phyloP scores from a whole-genome alignment of 495 filamentous ascomycete genomes.

The Aspergillus olivimuriae region DNA sequence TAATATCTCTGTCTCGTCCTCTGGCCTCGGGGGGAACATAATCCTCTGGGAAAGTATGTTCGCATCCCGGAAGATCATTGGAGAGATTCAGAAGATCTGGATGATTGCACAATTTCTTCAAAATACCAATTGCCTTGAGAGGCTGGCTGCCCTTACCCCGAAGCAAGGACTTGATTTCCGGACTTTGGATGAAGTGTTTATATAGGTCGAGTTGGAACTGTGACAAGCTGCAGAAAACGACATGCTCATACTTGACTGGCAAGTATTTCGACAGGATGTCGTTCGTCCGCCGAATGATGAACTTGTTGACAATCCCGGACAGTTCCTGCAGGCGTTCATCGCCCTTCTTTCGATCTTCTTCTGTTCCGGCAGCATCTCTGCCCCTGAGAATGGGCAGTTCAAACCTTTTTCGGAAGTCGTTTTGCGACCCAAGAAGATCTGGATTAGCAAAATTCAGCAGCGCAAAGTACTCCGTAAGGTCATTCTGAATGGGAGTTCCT shows the following conservation, averaged over 20 bases:
- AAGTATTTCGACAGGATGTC: conserved; percentile 98
- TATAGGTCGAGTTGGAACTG: conserved; percentile 91
- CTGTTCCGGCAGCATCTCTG: conserved; percentile 83
- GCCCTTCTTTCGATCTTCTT: conserved; percentile 74
- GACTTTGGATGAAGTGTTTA: conserved; percentile 93
- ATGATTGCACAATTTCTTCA: conserved; percentile 99
- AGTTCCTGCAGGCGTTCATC: conserved; percentile 81
- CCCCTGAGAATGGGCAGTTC: conserved; percentile 90
- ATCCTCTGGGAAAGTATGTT: conserved; percentile 77
- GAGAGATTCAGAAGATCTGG: conserved; percentile 86
- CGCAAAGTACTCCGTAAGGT: conserved; percentile 94
- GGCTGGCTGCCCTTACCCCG: conserved; percentile 94
- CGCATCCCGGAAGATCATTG: conserved; percentile 80
- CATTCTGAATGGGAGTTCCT: conserved; percentile 96
- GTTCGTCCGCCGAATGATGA: conserved; percentile 97
- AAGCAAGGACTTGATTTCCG: conserved; percentile 87
- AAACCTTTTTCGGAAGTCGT: conserved; percentile 91
- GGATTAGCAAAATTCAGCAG: conserved; percentile 97
- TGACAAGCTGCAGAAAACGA: conserved; percentile 97
- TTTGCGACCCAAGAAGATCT: conserved; percentile 77
- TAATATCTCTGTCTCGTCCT: conserved; percentile 86
- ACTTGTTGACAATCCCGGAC: conserved; percentile 85
- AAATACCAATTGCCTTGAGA: conserved; percentile 88
- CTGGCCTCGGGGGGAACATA: conserved; percentile 81
- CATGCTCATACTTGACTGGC: conserved; percentile 98